These are phyloP conservation scores for Calonectria hongkongensis DNA, from an alignment of 2,329 filamentous ascomycete genomes.

Conservation along the genomic window DNA sequence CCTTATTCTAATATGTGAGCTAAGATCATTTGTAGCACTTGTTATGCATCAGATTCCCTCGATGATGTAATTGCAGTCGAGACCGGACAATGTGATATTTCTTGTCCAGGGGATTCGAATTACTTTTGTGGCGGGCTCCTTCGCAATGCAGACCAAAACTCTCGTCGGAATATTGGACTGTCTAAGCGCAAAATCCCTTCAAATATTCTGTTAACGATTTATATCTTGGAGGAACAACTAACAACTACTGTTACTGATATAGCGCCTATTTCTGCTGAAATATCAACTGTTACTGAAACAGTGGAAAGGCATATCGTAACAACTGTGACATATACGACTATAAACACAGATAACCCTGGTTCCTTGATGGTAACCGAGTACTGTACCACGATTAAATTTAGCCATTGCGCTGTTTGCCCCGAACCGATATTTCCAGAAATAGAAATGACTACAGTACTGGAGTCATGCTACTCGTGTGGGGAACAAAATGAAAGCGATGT, in stretches of 20 bases:
- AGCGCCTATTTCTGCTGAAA: background rate
- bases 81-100: background rate
- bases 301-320: slow-evolving; percentile 1
- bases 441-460: background rate
- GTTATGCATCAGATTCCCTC: background rate
- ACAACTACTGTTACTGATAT: background rate
- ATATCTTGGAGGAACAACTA: background rate
- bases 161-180: too few species aligned
- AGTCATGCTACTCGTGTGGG: background rate
- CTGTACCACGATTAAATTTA: background rate
- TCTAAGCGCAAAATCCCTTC: background rate
- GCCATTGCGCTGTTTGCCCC: background rate
- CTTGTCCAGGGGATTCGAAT: background rate
- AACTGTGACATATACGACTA: slow-evolving; percentile 5
- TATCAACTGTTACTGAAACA: background rate
- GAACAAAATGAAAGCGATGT: background rate
- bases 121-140: background rate
- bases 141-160: background rate
- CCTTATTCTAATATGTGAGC: too few species aligned
- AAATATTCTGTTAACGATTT: slow-evolving; percentile 1
- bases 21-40: background rate
- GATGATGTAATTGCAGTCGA: background rate
- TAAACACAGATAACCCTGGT: background rate
- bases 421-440: background rate
- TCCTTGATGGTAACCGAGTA: background rate